Percentiles rank a stretch among this genome's conserved stretches.
phyloP scores from a whole-genome alignment of 2,329 filamentous ascomycete genomes.

The Arthroderma uncinatum region DNA sequence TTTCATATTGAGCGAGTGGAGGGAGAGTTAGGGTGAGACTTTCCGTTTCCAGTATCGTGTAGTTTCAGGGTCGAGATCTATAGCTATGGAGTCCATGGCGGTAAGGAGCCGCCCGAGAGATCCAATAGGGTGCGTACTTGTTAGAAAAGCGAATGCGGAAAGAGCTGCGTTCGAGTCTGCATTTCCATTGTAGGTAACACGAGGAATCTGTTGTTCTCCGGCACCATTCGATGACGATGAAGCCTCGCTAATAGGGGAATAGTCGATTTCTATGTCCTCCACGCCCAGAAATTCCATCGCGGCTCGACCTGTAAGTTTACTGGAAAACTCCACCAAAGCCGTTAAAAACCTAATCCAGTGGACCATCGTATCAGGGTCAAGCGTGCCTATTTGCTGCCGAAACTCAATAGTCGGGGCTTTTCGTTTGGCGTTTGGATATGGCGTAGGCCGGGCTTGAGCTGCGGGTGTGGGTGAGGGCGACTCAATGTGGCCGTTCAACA shows the following conservation, averaged over 20 bases:
- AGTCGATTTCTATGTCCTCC: constrained; percentile 5
- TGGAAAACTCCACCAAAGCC: constrained; percentile 13
- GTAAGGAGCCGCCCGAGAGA: constrained; percentile 12
- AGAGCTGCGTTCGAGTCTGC: constrained; percentile 2
- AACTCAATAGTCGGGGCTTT: constrained; percentile 15
- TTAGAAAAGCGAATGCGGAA: constrained; percentile 6
- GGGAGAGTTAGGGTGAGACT: not conserved
- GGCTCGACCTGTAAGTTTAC: constrained; percentile 6
- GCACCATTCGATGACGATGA: not conserved
- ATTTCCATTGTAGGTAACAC: not conserved
- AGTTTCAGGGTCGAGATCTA: constrained; percentile 10
- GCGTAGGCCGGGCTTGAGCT: not conserved
- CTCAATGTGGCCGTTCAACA: no score
- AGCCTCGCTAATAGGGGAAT: not conserved
- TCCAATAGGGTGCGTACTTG: constrained; percentile 11
- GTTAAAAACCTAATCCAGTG: constrained; percentile 14
- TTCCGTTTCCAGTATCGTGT: constrained; percentile 12
- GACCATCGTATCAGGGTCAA: constrained; percentile 14
- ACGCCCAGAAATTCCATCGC: constrained; percentile 13
- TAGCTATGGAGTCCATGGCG: constrained; percentile 11
- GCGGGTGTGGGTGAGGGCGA: not conserved
- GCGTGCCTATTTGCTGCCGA: constrained; percentile 10
- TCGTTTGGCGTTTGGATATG: constrained; percentile 5
- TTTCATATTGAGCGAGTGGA: no score
- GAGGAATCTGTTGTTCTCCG: not conserved